Evolutionary conservation across 1,284 basidiomycete species (phyloP), one percentile per base, ranked within the genome.

Genomic region (Xerocomus nothofagi): DNA sequence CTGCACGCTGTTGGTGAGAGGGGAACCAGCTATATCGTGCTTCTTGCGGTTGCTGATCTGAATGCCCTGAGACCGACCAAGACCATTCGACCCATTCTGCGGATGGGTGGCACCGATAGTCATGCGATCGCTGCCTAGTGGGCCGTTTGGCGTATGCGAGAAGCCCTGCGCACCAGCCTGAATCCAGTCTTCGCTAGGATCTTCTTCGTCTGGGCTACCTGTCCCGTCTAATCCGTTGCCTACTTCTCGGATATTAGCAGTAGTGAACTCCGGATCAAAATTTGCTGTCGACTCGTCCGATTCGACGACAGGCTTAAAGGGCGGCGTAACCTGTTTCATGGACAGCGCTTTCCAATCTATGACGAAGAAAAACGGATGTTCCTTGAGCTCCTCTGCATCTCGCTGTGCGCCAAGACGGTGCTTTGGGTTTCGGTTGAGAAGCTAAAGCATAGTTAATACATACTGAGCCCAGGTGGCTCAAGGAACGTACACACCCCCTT

Each of bases 201-300:
- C 88, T 59, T 84, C 81, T 57, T 89, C 88, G 58, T 90, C 81
- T 20, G 78, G 69, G 26, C 53, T 76, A 5, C 72, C 56, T 44
- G 74, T 70, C 51, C 75, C 75, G 36, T 84, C 80, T 43, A 80
- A 74, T 41, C 76, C 76, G 29, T 78, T 72, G n/a, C 85, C 88
- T 27, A 84, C 75, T 38, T 89, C 83, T 26, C 81, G 76, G 54
- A 97, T 74, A 67, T 94, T 86, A 14, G 91, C 88, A 32, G 82
- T 81, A 7, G 97, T 99, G 71, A 99, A 99, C 72, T 98, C 95
- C 34, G 93, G 91, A 69, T 99, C 97, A 68, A 99, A 99, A 77
- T 98, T 98, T 59, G 88, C 88, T 27, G 94, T 94, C 21, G 89
- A 93, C 72, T 99, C 97, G 76, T 99, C 97, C 23, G 93, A 97